Percentiles rank a stretch among this genome's conserved stretches.
phyloP scores from a whole-genome alignment of 805 yeast species.

The Saturnispora hagleri region DNA sequence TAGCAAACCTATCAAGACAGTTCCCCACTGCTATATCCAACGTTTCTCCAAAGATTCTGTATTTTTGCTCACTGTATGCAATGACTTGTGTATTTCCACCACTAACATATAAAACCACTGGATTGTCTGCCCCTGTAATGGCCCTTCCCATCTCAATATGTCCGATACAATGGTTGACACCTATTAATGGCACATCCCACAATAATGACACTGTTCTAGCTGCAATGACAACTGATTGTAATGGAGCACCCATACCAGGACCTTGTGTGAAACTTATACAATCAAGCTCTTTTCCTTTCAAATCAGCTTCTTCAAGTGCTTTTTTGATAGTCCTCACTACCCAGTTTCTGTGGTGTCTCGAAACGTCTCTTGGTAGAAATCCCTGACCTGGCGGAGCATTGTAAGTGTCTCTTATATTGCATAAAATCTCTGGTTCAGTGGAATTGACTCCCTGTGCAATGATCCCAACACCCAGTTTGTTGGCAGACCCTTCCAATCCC shows the following conservation, averaged over 20 bases:
- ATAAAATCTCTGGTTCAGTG: conserved; percentile 40
- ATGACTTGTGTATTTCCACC: conserved; percentile 99
- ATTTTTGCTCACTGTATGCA: conserved; percentile 88
- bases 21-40: conserved; percentile 96
- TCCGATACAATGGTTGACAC: conserved; percentile 96
- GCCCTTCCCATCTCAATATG: conserved; percentile 99
- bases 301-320: conserved; percentile 54
- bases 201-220: conserved; percentile 77
- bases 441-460: conserved; percentile 61
- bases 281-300: conserved; percentile 46
- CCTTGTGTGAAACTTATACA: conserved; percentile 94
- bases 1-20: conserved; percentile 91
- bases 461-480: conserved; percentile 90
- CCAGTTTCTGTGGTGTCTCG: conserved; percentile 95
- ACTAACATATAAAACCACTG: conserved; percentile 92
- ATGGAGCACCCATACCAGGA: conserved; percentile 99
- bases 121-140: conserved; percentile 95
- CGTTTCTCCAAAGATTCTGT: conserved; percentile 98
- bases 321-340: conserved; percentile 64
- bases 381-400: conserved; percentile 98
- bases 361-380: conserved; percentile 91
- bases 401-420: conserved; percentile 94
- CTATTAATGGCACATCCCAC: conserved; percentile 80
- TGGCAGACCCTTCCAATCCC: conserved; percentile 96
- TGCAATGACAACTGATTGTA: conserved; percentile 85